These are phyloP conservation scores for Salix brachista DNA, from an alignment of 345 rosid genomes.

Conservation along the genomic window DNA sequence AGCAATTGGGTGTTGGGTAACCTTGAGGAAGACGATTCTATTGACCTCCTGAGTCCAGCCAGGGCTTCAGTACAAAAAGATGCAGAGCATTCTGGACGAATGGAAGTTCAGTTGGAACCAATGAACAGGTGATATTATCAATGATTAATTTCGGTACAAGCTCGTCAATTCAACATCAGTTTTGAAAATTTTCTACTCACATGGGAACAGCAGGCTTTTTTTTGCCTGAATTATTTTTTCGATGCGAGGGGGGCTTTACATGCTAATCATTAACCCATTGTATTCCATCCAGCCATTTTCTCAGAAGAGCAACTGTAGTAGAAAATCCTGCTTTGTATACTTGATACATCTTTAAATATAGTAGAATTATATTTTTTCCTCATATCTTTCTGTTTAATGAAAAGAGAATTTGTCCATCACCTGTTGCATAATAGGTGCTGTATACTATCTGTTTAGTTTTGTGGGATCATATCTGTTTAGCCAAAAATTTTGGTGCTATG, in stretches of 20 bases:
- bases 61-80: conserved; percentile 42
- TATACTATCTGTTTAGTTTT: neutral
- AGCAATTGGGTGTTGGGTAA: conserved; percentile 83
- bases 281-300: conserved; percentile 3
- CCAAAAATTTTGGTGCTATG: neutral
- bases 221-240: conserved; percentile 16
- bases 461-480: neutral
- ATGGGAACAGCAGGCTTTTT: conserved; percentile 11
- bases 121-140: conserved; percentile 48
- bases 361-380: conserved; percentile 22
- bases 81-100: conserved; percentile 36
- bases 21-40: conserved; percentile 73
- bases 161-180: conserved; percentile 12
- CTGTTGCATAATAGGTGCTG: too few species aligned
- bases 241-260: conserved; percentile 7
- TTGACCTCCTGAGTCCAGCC: conserved; percentile 59
- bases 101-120: conserved; percentile 95
- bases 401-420: neutral
- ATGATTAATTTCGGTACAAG: conserved; percentile 5
- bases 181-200: conserved; percentile 14
- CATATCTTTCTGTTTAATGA: neutral
- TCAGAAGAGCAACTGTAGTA: conserved; percentile 16
- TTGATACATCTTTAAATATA: conserved; percentile 29
- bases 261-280: neutral
- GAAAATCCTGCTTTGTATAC: conserved; percentile 35